These are phyloP conservation scores for Hippophae gyantsensis DNA, from an alignment of 306 rosid genomes.

Conservation along the genomic window DNA sequence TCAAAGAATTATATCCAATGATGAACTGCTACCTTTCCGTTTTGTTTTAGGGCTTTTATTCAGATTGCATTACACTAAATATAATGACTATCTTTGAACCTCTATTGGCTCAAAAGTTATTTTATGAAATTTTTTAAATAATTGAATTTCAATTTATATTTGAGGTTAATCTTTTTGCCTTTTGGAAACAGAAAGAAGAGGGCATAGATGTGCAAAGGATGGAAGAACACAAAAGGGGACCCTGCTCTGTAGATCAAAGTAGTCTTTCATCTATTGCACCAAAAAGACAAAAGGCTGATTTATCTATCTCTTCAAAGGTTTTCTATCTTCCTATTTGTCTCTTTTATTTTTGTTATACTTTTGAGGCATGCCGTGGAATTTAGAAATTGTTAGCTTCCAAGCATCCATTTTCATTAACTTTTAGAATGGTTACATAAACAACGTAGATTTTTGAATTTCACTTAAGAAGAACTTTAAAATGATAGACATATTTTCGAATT, in stretches of 20 bases:
- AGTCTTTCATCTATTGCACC: constrained; percentile 53
- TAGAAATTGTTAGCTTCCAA: not conserved
- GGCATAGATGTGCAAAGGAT: constrained; percentile 68
- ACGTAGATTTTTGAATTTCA: no score
- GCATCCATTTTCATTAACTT: not conserved
- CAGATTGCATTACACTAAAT: no score
- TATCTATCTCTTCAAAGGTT: constrained; percentile 74
- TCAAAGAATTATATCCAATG: no score
- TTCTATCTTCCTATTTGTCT: constrained; percentile 14
- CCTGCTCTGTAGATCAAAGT: constrained; percentile 74
- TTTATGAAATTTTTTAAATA: no score
- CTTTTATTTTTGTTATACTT: not conserved
- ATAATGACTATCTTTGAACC: no score
- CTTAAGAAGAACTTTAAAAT: no score
- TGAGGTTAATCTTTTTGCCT: not conserved
- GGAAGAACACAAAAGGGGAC: constrained; percentile 75
- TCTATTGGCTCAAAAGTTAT: no score
- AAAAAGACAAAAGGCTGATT: constrained; percentile 82
- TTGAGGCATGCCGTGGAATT: constrained; percentile 2
- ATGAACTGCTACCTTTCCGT: no score
- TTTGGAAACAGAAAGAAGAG: constrained; percentile 43
- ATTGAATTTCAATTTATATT: not conserved
- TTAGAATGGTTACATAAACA: not conserved
- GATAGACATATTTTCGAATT: no score
- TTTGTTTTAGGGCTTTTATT: no score